Evolutionary conservation across 306 rosid genomes (phyloP).

Genomic region (Senna siamea): DNA sequence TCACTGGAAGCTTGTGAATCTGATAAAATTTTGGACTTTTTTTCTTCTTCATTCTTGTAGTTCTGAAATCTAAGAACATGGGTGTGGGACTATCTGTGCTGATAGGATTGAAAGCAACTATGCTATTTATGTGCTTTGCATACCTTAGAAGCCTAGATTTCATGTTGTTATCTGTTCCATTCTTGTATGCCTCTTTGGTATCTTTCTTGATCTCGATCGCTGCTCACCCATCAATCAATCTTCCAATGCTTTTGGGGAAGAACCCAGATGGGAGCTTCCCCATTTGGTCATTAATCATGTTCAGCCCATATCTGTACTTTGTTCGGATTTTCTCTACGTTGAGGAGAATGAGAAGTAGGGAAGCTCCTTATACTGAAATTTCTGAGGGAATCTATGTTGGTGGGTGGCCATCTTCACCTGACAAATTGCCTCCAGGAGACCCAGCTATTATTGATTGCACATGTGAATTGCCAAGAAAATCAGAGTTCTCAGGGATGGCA

Average conservation of each 20-base stretch:
- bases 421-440: slow-evolving; percentile 74
- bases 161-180: slow-evolving; percentile 57
- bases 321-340: slow-evolving; percentile 67
- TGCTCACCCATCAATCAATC: slow-evolving; percentile 70
- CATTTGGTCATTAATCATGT: slow-evolving; percentile 56
- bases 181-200: slow-evolving; percentile 68
- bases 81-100: slow-evolving; percentile 69
- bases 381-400: slow-evolving; percentile 80
- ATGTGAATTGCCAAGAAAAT: slow-evolving; percentile 74
- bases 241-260: slow-evolving; percentile 80
- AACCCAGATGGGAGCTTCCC: slow-evolving; percentile 77
- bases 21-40: background rate
- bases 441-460: slow-evolving; percentile 91
- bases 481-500: slow-evolving; percentile 49
- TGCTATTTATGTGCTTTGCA: slow-evolving; percentile 46
- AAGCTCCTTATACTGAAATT: slow-evolving; percentile 61
- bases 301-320: slow-evolving; percentile 78
- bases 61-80: slow-evolving; percentile 42
- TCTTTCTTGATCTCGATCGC: slow-evolving; percentile 67
- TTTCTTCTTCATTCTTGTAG: background rate
- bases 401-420: slow-evolving; percentile 83
- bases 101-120: slow-evolving; percentile 66
- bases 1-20: background rate
- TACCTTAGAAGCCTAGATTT: slow-evolving; percentile 53
- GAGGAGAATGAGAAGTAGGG: slow-evolving; percentile 63